Evolutionary conservation across 1,284 basidiomycete species (phyloP).

Genomic region (Microbotryum saponariae): DNA sequence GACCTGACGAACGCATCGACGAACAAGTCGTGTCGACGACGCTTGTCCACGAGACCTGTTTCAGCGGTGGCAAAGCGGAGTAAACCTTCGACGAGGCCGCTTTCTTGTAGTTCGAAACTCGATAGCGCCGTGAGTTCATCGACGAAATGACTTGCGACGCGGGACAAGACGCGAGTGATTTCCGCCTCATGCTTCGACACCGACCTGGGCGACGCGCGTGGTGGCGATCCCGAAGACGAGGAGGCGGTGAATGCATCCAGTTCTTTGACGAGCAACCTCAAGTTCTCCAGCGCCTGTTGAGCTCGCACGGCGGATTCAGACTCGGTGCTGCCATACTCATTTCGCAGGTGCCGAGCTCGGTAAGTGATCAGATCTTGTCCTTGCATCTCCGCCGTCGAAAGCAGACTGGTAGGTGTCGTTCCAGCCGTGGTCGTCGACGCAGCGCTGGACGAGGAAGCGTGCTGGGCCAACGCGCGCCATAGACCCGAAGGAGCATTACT

Average conservation of each 20-base stretch:
- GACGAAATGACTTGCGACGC: conserved; percentile 67
- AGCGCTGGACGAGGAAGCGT: not conserved
- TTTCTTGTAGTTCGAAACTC: conserved; percentile 90
- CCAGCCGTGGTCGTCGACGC: conserved; percentile 6
- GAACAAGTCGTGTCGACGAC: conserved; percentile 25
- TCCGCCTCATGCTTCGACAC: too few species aligned
- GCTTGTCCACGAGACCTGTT: too few species aligned
- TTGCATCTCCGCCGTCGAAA: conserved; percentile 23
- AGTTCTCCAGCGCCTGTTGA: conserved; percentile 50
- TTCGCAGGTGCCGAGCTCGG: conserved; percentile 71
- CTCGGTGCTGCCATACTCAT: conserved; percentile 55
- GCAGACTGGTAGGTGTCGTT: not conserved
- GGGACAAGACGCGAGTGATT: too few species aligned
- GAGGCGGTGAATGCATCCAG: conserved; percentile 17
- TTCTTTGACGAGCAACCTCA: conserved; percentile 27
- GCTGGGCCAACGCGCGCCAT: not conserved
- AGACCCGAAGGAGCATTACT: not conserved
- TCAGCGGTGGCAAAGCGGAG: conserved; percentile 65
- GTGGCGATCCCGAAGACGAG: too few species aligned
- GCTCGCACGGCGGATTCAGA: conserved; percentile 50
- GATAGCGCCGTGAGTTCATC: conserved; percentile 66
- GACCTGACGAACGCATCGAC: conserved; percentile 24
- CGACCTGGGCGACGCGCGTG: too few species aligned
- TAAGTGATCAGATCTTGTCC: conserved; percentile 84
- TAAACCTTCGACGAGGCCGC: conserved; percentile 81